Evolutionary conservation across 345 rosid species (phyloP).

Genomic region (Linum lewisii): DNA sequence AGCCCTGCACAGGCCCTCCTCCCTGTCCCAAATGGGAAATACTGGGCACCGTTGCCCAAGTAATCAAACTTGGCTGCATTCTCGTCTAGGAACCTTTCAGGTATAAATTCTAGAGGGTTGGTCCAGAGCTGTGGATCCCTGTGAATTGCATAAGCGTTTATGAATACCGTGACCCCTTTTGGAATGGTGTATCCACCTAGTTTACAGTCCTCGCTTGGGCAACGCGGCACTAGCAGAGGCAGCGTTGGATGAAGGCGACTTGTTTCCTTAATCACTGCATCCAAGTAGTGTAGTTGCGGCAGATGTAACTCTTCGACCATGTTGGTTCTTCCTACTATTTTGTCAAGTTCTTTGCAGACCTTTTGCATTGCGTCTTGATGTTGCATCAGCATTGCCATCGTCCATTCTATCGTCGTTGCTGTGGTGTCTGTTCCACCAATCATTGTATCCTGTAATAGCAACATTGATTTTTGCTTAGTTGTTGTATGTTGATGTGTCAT

Average conservation of each 20-base stretch:
- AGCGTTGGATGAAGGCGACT: constrained; percentile 25
- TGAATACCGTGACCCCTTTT: constrained; percentile 18
- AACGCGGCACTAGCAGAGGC: constrained; percentile 19
- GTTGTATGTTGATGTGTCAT: no score
- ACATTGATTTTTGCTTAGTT: no score
- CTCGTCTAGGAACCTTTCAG: constrained; percentile 23
- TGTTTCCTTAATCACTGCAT: constrained; percentile 25
- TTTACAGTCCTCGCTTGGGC: constrained; percentile 7
- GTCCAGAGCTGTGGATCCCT: constrained; percentile 33
- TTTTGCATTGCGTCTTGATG: constrained; percentile 13
- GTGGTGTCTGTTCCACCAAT: constrained; percentile 17
- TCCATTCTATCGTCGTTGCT: constrained; percentile 16
- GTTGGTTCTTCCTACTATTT: constrained; percentile 15
- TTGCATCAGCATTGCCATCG: constrained; percentile 18
- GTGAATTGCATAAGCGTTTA: constrained; percentile 27
- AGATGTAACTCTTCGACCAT: constrained; percentile 23
- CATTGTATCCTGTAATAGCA: constrained; percentile 8
- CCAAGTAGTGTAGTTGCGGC: constrained; percentile 14
- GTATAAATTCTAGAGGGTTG: constrained; percentile 22
- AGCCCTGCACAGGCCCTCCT: constrained; percentile 35
- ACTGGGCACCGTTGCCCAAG: constrained; percentile 21
- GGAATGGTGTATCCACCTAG: constrained; percentile 26
- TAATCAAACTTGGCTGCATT: constrained; percentile 13
- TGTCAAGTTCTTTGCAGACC: constrained; percentile 14
- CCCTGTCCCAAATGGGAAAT: constrained; percentile 40